These are phyloP conservation scores for Niebla homalea DNA, from an alignment of 495 filamentous ascomycete species.

Conservation along the genomic window DNA sequence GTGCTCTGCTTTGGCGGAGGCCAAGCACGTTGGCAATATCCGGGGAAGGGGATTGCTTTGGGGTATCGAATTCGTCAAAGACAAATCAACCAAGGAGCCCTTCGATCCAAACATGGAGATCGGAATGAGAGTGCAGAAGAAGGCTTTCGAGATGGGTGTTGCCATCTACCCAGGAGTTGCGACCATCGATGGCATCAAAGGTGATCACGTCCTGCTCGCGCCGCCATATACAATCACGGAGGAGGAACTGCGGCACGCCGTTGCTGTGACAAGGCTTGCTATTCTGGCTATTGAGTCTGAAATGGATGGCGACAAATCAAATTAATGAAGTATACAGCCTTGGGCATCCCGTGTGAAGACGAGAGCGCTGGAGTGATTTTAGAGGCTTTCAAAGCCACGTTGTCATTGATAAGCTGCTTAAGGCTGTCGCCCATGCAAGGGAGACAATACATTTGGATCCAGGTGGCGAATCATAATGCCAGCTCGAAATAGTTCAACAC, in stretches of 20 bases:
- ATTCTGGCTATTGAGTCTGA: too few relatives aligned
- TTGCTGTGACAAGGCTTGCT: not conserved
- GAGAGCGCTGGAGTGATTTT: too few relatives aligned
- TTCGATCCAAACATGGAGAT: slow-evolving; percentile 29
- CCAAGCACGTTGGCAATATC: slow-evolving; percentile 42
- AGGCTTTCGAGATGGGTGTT: slow-evolving; percentile 36
- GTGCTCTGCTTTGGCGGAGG: slow-evolving; percentile 17
- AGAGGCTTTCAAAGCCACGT: too few relatives aligned
- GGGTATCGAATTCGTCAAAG: slow-evolving; percentile 48
- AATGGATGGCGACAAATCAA: too few relatives aligned
- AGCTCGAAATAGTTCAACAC: too few relatives aligned
- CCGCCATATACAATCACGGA: slow-evolving; percentile 58
- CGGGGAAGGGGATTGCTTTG: slow-evolving; percentile 44
- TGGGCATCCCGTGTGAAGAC: too few relatives aligned
- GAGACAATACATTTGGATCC: too few relatives aligned
- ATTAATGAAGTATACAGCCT: too few relatives aligned
- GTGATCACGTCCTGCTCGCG: slow-evolving; percentile 65
- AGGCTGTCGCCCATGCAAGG: too few relatives aligned
- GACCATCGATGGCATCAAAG: slow-evolving; percentile 49
- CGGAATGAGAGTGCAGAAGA: slow-evolving; percentile 36
- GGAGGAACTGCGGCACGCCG: slow-evolving; percentile 42
- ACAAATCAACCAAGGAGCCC: slow-evolving; percentile 41
- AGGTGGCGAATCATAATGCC: too few relatives aligned
- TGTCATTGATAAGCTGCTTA: too few relatives aligned
- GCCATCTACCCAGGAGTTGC: slow-evolving; percentile 59